Conservation (phyloP, 495 filamentous ascomycete species). For the Patellaria atrata region DNA sequence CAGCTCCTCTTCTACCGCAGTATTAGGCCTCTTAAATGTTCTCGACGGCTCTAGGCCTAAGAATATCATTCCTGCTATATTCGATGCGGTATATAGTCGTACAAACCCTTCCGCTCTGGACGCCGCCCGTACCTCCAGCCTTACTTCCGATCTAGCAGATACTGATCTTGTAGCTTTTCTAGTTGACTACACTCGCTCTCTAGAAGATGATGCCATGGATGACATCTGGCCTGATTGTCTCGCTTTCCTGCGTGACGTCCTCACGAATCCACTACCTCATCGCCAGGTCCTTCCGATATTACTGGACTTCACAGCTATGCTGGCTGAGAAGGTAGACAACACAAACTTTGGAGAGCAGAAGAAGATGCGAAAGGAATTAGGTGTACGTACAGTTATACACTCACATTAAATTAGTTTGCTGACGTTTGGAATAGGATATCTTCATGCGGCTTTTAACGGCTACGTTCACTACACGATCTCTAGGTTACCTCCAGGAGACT, state of each 20-base stretch:
- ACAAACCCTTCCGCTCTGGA: slow-evolving; percentile 76
- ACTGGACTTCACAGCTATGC: slow-evolving; percentile 72
- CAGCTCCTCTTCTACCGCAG: slow-evolving; percentile 28
- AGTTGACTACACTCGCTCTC: slow-evolving; percentile 70
- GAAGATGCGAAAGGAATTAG: slow-evolving; percentile 83
- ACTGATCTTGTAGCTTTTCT: slow-evolving; percentile 74
- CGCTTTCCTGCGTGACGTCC: slow-evolving; percentile 73
- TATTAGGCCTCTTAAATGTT: slow-evolving; percentile 77
- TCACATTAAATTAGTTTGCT: slow-evolving; percentile 7
- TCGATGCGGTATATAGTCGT: slow-evolving; percentile 90
- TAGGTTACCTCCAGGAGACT: slow-evolving; percentile 20
- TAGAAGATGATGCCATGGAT: slow-evolving; percentile 98
- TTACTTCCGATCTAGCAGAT: slow-evolving; percentile 72
- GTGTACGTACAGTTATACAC: slow-evolving; percentile 42
- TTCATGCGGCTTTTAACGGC: slow-evolving; percentile 78
- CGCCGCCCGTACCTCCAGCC: slow-evolving; percentile 61
- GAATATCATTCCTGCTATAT: slow-evolving; percentile 88
- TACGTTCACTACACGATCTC: slow-evolving; percentile 74
- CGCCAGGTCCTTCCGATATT: slow-evolving; percentile 77
- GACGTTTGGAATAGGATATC: slow-evolving; percentile 48
- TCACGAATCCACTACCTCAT: slow-evolving; percentile 90
- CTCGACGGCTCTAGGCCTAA: slow-evolving; percentile 84
- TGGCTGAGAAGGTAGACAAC: slow-evolving; percentile 90
- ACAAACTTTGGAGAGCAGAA: slow-evolving; percentile 95
- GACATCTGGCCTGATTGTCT: slow-evolving; percentile 97